Evolutionary conservation across 2,329 filamentous ascomycete genomes (phyloP), one percentile per base, ranked within the genome.

Genomic region (Aspergillus pseudonomiae): DNA sequence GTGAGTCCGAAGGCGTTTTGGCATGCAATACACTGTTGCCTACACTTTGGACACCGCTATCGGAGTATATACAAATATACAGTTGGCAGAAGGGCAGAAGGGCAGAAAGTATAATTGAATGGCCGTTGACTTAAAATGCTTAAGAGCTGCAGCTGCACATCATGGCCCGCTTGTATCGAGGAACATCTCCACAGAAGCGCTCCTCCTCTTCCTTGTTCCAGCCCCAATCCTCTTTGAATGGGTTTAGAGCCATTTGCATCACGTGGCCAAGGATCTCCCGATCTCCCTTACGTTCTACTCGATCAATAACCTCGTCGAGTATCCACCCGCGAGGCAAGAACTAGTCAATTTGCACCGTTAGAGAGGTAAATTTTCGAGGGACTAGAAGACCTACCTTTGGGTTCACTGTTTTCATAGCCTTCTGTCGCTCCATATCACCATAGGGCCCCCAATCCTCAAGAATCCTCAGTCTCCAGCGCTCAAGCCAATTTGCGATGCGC

Each of bases 121-220:
- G 19, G 12, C 9, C 19, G 14, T 52, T 30, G 26, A n/a, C 14
- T 9, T n/a, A 14, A 14, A 2, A 11, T 36, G 21, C 32, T 71
- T 63, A 96, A 28, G 94, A 97, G 76, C 93, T 97, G 79, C 95
- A 99, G 75, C 92, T 96, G 77, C 95, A 98, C 82, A 97, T 94
- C 86, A 97, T 88, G 39, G 91, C 91, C 69, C 92, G 86, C 78
- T 89, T 88, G 53, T 84, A 84, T 74, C 86, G 88, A 0, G 94
- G 94, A 60, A 96, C 92, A 79, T 97, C 93, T 2, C 91, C 90
- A 70, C 89, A 92, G 83, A 92, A 96, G 66, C 94, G 84, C 70
- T 89, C 84, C 77, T 97, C 94, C 74, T 97, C 92, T 19, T 88
- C 87, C 59, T 80, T 81, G 67, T 95, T 82, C 62, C 82, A 86